These are phyloP conservation scores for Xylaria sp. DNA, from an alignment of 2,329 filamentous ascomycete genomes.

Conservation along the genomic window DNA sequence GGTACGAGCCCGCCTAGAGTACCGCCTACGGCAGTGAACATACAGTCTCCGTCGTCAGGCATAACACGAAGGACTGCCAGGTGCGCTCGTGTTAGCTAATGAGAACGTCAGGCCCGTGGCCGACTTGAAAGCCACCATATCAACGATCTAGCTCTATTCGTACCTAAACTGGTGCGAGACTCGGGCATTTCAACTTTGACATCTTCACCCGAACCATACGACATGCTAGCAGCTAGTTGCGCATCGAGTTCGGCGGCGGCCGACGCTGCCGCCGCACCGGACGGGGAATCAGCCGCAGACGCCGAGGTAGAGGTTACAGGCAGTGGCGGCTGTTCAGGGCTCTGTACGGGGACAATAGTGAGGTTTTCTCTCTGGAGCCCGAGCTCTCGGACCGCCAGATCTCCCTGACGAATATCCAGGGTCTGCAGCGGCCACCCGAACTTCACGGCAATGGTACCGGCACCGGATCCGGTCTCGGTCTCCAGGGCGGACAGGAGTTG, in stretches of 20 bases:
- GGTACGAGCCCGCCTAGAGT: conserved; percentile 69
- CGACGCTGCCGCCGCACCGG: conserved; percentile 21
- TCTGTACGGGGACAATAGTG: conserved; percentile 60
- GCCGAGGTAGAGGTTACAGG: conserved; percentile 8
- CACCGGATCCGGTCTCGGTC: conserved; percentile 70
- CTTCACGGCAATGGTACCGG: conserved; percentile 77
- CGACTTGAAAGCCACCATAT: neutral
- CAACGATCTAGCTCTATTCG: neutral
- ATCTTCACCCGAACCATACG: conserved; percentile 53
- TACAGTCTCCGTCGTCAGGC: conserved; percentile 95
- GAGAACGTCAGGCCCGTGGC: neutral
- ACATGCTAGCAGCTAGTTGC: conserved; percentile 23
- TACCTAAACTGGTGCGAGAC: conserved; percentile 63
- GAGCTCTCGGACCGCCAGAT: conserved; percentile 60
- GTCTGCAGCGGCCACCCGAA: conserved; percentile 84
- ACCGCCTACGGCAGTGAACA: conserved; percentile 89
- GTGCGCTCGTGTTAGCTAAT: conserved; percentile 13
- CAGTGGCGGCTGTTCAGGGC: conserved; percentile 1
- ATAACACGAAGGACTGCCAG: conserved; percentile 82
- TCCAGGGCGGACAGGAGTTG: conserved; percentile 71
- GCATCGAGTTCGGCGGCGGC: conserved; percentile 16
- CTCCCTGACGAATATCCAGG: conserved; percentile 68
- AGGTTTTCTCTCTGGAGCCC: conserved; percentile 63
- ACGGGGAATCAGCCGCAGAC: conserved; percentile 13
- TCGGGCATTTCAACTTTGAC: conserved; percentile 62